Evolutionary conservation across 345 rosid species (phyloP).

Genomic region (Xanthoceras sorbifolium): DNA sequence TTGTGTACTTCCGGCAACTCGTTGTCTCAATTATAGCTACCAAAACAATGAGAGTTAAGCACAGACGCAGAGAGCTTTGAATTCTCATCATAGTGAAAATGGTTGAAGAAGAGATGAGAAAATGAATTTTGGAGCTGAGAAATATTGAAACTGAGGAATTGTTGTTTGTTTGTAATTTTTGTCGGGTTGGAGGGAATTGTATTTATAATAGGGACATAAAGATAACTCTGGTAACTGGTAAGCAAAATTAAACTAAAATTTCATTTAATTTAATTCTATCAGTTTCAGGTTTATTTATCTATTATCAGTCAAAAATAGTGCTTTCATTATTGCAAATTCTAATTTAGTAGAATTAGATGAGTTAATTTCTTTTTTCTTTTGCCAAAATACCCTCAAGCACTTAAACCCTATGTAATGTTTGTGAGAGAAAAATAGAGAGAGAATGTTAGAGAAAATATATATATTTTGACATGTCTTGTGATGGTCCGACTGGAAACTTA

Average conservation of each 20-base stretch:
- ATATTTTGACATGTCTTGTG: no score
- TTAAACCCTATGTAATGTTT: no score
- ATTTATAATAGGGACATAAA: constrained; percentile 21
- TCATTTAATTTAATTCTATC: constrained; percentile 1
- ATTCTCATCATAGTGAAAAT: constrained; percentile 20
- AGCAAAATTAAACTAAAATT: neutral
- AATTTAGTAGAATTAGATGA: no score
- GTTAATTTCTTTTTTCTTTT: no score
- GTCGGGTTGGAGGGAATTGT: constrained; percentile 3
- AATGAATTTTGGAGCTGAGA: neutral
- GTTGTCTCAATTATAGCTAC: constrained; percentile 24
- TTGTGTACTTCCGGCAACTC: constrained; percentile 25
- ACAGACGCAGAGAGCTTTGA: constrained; percentile 13
- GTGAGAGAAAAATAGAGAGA: no score
- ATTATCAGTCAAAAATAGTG: no score
- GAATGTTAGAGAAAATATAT: no score
- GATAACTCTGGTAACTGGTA: no score
- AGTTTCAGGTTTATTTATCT: no score
- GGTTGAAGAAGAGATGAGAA: neutral
- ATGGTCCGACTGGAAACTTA: no score
- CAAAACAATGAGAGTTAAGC: constrained; percentile 22
- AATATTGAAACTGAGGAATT: neutral
- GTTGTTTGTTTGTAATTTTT: constrained; percentile 1
- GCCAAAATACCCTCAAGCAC: no score
- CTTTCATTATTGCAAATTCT: no score